Evolutionary conservation across 2,329 filamentous ascomycete species (phyloP), one percentile per base, ranked within the genome.

Genomic region (Hirsutella thompsonii): DNA sequence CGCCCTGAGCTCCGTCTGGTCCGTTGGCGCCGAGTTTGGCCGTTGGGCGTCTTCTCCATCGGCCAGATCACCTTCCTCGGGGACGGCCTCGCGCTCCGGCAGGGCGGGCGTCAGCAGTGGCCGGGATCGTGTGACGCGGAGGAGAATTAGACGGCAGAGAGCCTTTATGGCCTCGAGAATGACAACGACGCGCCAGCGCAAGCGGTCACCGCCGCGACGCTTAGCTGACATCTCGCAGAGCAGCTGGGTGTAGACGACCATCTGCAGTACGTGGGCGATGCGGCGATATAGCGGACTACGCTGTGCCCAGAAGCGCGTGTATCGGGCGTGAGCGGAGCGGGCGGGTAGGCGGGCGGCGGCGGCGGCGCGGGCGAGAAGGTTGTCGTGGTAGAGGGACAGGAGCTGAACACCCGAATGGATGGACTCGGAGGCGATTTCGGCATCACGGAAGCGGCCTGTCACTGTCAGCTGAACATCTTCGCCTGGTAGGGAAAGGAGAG

Each of bases 201-300:
- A 64, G 53, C 75, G 79, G 59, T 93, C 75, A 36, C 83, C 88
- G 16, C 86, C 84, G 46, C 80, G 80, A 38, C 90, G 75, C 62
- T 94, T 93, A 21, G 89, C 89, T 21, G 83, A 77, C 92, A 98
- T 98, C 60, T 98, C 92, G 74, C 90, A 92, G n/a, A 98, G 66
- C 23, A 98, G 69, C 63, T 98, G 87, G 0, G 89, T 94, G 57
- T 96, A 96, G 50, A 92, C 84, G 20, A 95, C 83, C 64, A 94
- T 83, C 57, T 94, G 87, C 38, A 98, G 67, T 4, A 88, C 68
- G 48, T 89, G 72, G 33, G 90, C 89, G 41, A 93, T 77, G 44
- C 84, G 76, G 44, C 81, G 77, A 61, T 98, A 98, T 9, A 86
- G 69, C 4, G 72, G 68, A 52, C 71, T 78, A 51, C 72, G 73